Percentiles rank a stretch among this genome's conserved stretches.
These are phyloP conservation scores for Spizellomyces sp. DNA, from an alignment of 192 early-diverging fungal genomes.

Conservation along the genomic window DNA sequence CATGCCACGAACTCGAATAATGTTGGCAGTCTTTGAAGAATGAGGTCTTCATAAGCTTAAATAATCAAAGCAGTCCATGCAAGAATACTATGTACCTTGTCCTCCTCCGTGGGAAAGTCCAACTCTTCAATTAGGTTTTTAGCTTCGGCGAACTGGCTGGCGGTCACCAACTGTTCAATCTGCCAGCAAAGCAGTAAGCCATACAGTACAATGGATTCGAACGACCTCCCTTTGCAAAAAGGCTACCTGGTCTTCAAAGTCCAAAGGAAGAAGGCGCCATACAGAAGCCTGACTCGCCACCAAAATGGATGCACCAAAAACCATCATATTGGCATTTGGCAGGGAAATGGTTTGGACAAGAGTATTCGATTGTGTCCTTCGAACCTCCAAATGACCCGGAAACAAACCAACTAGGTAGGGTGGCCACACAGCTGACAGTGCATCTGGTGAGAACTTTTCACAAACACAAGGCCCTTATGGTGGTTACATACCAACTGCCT, in stretches of 20 bases:
- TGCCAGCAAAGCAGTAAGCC: slow-evolving; percentile 18
- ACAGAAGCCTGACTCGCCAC: slow-evolving; percentile 43
- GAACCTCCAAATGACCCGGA: slow-evolving; percentile 75
- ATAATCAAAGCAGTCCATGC: not conserved
- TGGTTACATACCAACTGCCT: slow-evolving; percentile 46
- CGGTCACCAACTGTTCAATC: slow-evolving; percentile 53
- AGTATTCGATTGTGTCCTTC: slow-evolving; percentile 79
- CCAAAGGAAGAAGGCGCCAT: slow-evolving; percentile 54
- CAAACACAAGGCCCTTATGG: not conserved
- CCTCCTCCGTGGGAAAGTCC: slow-evolving; percentile 51
- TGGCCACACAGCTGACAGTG: slow-evolving; percentile 54
- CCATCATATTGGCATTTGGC: slow-evolving; percentile 47
- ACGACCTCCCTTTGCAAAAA: not conserved
- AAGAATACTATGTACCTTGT: slow-evolving; percentile 37
- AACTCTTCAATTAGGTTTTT: slow-evolving; percentile 56
- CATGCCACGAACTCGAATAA: slow-evolving; percentile 54
- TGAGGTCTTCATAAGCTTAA: not conserved
- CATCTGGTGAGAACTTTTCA: not conserved
- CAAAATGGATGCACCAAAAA: slow-evolving; percentile 28
- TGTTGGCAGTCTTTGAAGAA: slow-evolving; percentile 44
- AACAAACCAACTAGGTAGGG: slow-evolving; percentile 77
- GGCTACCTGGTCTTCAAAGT: slow-evolving; percentile 58
- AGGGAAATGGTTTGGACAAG: slow-evolving; percentile 83
- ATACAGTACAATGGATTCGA: not conserved
- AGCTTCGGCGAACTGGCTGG: slow-evolving; percentile 47